phyloP scores from a whole-genome alignment of 1,139 yeast species.

The Lodderomyces elongisporus region DNA sequence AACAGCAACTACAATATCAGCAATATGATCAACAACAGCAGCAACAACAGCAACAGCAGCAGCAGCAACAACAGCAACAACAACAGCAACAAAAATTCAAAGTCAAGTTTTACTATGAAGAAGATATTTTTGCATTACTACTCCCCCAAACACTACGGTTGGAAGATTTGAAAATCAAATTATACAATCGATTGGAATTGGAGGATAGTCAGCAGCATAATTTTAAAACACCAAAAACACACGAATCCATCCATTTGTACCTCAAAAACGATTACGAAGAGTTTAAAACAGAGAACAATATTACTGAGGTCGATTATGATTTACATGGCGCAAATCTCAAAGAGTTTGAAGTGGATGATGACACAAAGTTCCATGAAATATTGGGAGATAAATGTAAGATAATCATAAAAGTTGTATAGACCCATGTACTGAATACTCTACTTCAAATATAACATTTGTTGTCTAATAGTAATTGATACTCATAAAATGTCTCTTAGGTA shows the following conservation, averaged over 20 bases:
- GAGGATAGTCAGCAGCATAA: conserved; percentile 12
- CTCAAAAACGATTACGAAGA: conserved; percentile 42
- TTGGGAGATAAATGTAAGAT: conserved; percentile 45
- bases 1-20: too few relatives aligned
- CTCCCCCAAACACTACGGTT: conserved; percentile 61
- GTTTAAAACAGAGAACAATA: conserved; percentile 28
- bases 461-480: too few relatives aligned
- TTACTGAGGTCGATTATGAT: conserved; percentile 22
- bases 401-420: conserved; percentile 21
- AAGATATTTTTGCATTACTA: conserved; percentile 84
- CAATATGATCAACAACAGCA: too few relatives aligned
- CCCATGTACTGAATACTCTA: too few relatives aligned
- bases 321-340: conserved; percentile 19
- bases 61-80: conserved; percentile 3
- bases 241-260: conserved; percentile 25
- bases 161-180: conserved; percentile 56
- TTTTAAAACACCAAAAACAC: conserved; percentile 13
- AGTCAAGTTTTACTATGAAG: conserved; percentile 81
- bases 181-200: conserved; percentile 57
- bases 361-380: conserved; percentile 37
- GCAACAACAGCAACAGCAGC: conserved; percentile 5
- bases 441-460: too few relatives aligned
- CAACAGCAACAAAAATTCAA: conserved; percentile 38
- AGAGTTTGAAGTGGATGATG: conserved; percentile 37
- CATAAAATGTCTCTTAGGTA: too few relatives aligned